Evolutionary conservation across 768 basidiomycete genomes (phyloP), one percentile per base, ranked within the genome.

Genomic region (Pisolithus albus): DNA sequence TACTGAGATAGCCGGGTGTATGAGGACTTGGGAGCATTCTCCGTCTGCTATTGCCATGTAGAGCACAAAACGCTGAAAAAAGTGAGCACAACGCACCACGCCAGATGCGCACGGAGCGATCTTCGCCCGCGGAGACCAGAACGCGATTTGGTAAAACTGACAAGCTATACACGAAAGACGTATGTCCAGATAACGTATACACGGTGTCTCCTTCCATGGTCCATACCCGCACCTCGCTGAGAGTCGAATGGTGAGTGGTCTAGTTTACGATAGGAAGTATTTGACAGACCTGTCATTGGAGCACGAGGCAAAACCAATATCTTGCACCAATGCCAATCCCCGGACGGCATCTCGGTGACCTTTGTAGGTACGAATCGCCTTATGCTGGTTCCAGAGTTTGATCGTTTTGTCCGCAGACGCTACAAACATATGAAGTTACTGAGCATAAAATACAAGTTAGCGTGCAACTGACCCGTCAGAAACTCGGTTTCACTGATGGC

Each of bases 391-490:
- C 89, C 93, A 97, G 19, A 93, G 73, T 60, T 86, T 89, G 67
- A 99, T 94, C 19, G 87, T 86, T 70, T 86, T 94, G 70, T 99
- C 96, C 44, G 96, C 96, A 28, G 95, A 95, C 45, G 83, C 95
- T 91, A 61, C 28, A 10, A 45, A 23, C 26, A 48, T 58, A 50
- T 41, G 15, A 23, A 28, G 42, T 47, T 53, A 7, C n/a, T 59
- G 50, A 59, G 41, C 52, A 49, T 9, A 19, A 16, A 41, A 42
- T 15, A 32, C 11, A 47, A 11, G 32, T 46, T 42, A 50, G 5
- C 23, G 41, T 39, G 49, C 39, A 11, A 61, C 72, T 52, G 55
- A 90, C 92, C 93, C 39, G 94, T 96, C 59, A 98, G 68, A 57
- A 81, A 84, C 55, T 84, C 76, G 10, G 85, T 82, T 48, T 85